A percentile compares a stretch with the other conserved stretches of the same genome.
Conservation (phyloP, 257 asterid genomes). For the Solanum habrochaites region DNA sequence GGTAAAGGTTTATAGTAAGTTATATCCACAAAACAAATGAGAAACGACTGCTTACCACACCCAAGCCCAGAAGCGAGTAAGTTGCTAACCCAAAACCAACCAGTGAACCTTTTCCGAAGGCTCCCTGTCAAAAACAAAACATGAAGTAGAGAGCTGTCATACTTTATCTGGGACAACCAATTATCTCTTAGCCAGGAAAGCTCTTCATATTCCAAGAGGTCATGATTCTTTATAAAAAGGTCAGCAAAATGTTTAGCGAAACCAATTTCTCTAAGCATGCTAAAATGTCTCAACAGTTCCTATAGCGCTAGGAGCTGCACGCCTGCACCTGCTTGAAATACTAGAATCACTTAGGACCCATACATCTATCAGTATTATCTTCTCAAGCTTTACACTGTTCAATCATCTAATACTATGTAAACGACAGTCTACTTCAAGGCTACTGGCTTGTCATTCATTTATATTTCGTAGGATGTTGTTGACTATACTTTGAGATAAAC, state of each 20-base stretch:
- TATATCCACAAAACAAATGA: not conserved
- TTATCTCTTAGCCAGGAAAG: not conserved
- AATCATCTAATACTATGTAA: not conserved
- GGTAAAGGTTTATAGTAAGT: not conserved
- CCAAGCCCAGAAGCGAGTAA: constrained; percentile 52
- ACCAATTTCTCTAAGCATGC: not conserved
- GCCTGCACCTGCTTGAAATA: not conserved
- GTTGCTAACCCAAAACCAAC: constrained; percentile 61
- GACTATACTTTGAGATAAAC: constrained; percentile 1
- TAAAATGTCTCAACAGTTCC: not conserved
- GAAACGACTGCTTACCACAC: constrained; percentile 42
- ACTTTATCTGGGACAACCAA: not conserved
- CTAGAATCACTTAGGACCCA: not conserved
- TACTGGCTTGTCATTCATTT: not conserved
- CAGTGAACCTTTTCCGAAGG: constrained; percentile 57
- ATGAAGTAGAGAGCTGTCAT: not conserved
- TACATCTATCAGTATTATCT: not conserved
- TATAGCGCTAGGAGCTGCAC: not conserved
- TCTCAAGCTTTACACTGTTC: not conserved
- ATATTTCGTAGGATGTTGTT: not conserved
- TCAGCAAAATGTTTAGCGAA: not conserved
- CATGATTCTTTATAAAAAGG: not conserved
- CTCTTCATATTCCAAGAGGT: not conserved
- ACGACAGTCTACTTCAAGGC: not conserved
- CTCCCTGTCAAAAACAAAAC: constrained; percentile 34